A percentile compares a stretch with the other conserved stretches of the same genome.
Evolutionary conservation across 202 grass and related monocot species (phyloP).

Genomic region (Cymbopogon flexuosus): DNA sequence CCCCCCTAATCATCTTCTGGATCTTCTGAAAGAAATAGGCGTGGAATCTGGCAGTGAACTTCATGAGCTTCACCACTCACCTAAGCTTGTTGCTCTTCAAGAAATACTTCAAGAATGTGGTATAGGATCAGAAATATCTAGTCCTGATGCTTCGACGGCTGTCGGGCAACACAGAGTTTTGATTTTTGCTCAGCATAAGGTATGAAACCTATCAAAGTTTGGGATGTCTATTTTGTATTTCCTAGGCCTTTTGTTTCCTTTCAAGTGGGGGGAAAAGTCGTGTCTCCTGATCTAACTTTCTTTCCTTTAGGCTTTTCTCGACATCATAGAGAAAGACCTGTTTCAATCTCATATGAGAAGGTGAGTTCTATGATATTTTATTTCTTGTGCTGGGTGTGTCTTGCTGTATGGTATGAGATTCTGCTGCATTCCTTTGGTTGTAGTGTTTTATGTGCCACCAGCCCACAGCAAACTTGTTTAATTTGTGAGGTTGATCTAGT

Average conservation of each 20-base stretch:
- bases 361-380: slow-evolving; percentile 41
- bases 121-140: slow-evolving; percentile 81
- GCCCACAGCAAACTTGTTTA: neutral
- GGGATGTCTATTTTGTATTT: neutral
- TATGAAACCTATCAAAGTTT: slow-evolving; percentile 11
- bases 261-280: neutral
- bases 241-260: neutral
- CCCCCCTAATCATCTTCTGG: slow-evolving; percentile 54
- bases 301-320: slow-evolving; percentile 74
- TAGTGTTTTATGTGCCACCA: neutral
- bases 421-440: slow-evolving; percentile 1
- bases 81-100: slow-evolving; percentile 99
- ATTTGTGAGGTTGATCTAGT: neutral
- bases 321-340: slow-evolving; percentile 93
- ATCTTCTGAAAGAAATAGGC: slow-evolving; percentile 54
- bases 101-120: slow-evolving; percentile 97
- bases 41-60: slow-evolving; percentile 60
- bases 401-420: slow-evolving; percentile 6
- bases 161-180: slow-evolving; percentile 85
- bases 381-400: slow-evolving; percentile 6
- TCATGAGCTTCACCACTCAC: slow-evolving; percentile 82
- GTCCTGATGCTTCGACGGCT: slow-evolving; percentile 59
- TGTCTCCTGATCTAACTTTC: neutral
- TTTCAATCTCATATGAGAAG: slow-evolving; percentile 91
- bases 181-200: slow-evolving; percentile 99